These are phyloP conservation scores for Anthostomella pinea DNA, from an alignment of 2,329 filamentous ascomycete genomes.

Conservation along the genomic window DNA sequence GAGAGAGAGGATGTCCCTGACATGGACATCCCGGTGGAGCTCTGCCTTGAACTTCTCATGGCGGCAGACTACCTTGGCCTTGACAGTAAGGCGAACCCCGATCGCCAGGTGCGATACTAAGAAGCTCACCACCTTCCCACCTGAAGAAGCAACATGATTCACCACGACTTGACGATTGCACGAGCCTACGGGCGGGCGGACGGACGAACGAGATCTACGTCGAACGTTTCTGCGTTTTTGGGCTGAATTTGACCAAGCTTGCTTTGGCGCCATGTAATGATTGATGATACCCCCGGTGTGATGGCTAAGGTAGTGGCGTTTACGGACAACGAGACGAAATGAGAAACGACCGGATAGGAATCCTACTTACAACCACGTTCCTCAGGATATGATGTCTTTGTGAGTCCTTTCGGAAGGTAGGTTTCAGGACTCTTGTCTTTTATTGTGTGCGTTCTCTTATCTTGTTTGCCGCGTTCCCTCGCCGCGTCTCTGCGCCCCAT, in stretches of 20 bases:
- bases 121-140: constrained; percentile 8
- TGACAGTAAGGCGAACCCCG: constrained; percentile 47
- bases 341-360: too few relatives aligned
- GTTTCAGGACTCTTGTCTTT: too few relatives aligned
- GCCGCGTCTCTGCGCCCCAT: too few relatives aligned
- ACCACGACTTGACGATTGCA: constrained; percentile 1
- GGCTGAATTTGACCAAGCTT: too few relatives aligned
- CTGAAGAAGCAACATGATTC: constrained; percentile 14
- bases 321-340: too few relatives aligned
- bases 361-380: too few relatives aligned
- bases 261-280: constrained; percentile 5
- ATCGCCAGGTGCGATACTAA: not conserved
- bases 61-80: constrained; percentile 75
- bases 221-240: constrained; percentile 3
- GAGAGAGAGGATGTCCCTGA: constrained; percentile 72
- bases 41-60: constrained; percentile 74
- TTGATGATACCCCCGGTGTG: constrained; percentile 10
- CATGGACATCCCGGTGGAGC: constrained; percentile 75
- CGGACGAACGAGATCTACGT: not conserved
- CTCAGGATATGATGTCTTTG: constrained; percentile 2
- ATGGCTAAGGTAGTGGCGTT: too few relatives aligned
- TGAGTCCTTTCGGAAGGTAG: too few relatives aligned
- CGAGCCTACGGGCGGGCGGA: too few relatives aligned
- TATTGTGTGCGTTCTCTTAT: constrained; percentile 8
- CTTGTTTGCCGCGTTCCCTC: constrained; percentile 4